These are phyloP conservation scores for Tricholoma terreum DNA, from an alignment of 768 basidiomycete species.

Conservation along the genomic window DNA sequence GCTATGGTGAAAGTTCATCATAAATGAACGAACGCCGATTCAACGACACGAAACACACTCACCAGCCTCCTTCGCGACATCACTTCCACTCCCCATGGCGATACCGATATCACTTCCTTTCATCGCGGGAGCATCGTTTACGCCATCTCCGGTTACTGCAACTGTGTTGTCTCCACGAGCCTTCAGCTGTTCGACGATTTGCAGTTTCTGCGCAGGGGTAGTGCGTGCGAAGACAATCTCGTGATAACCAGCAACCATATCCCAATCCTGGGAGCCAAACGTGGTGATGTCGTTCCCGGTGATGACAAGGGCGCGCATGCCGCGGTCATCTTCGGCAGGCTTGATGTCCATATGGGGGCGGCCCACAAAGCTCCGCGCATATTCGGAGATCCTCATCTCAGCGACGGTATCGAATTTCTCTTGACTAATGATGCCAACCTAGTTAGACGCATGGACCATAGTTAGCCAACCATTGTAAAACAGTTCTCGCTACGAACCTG, in stretches of 20 bases:
- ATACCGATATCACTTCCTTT: slow-evolving; percentile 63
- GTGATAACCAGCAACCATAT: slow-evolving; percentile 10
- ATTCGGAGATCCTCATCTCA: not conserved
- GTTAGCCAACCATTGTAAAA: too few species aligned
- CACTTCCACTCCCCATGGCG: slow-evolving; percentile 53
- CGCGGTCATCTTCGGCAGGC: not conserved
- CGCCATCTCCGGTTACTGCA: slow-evolving; percentile 67
- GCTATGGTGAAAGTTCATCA: too few species aligned
- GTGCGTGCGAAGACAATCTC: slow-evolving; percentile 63
- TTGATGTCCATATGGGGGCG: not conserved
- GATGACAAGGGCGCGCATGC: slow-evolving; percentile 37
- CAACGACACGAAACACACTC: too few species aligned
- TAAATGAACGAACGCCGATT: too few species aligned
- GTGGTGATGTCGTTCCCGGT: slow-evolving; percentile 27
- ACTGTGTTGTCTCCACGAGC: slow-evolving; percentile 44
- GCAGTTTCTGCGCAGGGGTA: slow-evolving; percentile 61
- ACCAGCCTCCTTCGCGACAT: slow-evolving; percentile 37
- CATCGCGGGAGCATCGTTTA: slow-evolving; percentile 57
- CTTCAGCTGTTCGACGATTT: slow-evolving; percentile 61
- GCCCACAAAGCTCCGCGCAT: not conserved
- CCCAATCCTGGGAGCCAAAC: not conserved
- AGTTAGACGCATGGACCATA: not conserved
- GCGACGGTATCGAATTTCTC: not conserved
- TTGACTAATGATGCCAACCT: not conserved
- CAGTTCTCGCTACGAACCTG: slow-evolving; percentile 55